Base-by-base conservation (phyloP, 257 asterid genomes). In the Nicotiana knightiana region DNA sequence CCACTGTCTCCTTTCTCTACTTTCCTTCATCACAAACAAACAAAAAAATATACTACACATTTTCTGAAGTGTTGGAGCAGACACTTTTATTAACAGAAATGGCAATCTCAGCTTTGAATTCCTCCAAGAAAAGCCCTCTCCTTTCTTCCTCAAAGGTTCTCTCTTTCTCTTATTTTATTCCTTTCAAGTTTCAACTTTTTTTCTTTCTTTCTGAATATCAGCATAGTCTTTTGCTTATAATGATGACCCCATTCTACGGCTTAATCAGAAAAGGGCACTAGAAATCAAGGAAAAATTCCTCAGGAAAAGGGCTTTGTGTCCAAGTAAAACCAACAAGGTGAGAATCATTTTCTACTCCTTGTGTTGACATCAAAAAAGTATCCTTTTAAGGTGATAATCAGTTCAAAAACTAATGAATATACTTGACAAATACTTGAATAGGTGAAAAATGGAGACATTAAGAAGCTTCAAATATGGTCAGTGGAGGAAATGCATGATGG, bases 131-230 rank as follows among this genome's bases (percentile, higher is more conserved):
- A 51, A 66, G 81, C 71, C 46, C 78, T 28, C 39, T 43, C 51
- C 51, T 67, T 48, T 76, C 87, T 57, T 37, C 86, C 71, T 59
- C 83, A 11, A 80, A 86, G 86, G 88, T 82, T 48, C 64, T 4
- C 4, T 51, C 80, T 28, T 16, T 66, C 6, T 81, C 26, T 58
- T 32, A 12, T 71, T 9, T 11, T 4, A 33, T 39, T 26, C 15
- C 12, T 15, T 37, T 8, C 8, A 55, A 1, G 26, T 33, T 67
- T 33, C 12, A 33, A 66, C 9, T 66, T 2, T 33, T 33, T 8
- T 3, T 35, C 1, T 17, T 67, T 35, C 12, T 35, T 4, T 18
- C 26, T 67, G 3, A 16, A 15, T 9, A 53, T 53, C 6, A 3
- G 58, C 58, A 12, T 18, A 2, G 5, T 62, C 28, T 62, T 26